phyloP scores from a whole-genome alignment of 257 asterid species.

The Linderniella brevidens region DNA sequence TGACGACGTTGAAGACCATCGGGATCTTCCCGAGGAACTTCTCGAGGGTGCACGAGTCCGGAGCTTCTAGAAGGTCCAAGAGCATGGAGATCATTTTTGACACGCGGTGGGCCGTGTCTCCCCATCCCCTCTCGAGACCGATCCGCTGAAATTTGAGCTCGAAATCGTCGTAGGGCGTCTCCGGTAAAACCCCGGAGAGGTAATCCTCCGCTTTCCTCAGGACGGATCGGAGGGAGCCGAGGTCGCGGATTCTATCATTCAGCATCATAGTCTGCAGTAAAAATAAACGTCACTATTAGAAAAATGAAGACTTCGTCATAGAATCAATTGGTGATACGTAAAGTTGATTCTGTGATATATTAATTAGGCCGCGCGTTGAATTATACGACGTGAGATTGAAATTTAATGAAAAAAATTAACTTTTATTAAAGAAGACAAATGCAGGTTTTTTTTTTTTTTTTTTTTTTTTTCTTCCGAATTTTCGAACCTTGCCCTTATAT shows the following conservation, averaged over 20 bases:
- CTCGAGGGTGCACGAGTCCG: conserved; percentile 81
- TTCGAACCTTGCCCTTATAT: conserved; percentile 65
- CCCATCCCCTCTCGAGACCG: conserved; percentile 98
- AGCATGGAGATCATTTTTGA: conserved; percentile 81
- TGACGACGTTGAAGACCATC: conserved; percentile 93
- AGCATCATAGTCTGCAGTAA: conserved; percentile 61
- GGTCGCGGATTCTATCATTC: conserved; percentile 50
- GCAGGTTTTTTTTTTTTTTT: too few species aligned
- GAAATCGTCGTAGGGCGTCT: conserved; percentile 39
- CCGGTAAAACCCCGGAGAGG: conserved; percentile 48
- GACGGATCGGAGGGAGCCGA: conserved; percentile 47
- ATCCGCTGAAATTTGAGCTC: conserved; percentile 73
- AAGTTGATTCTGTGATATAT: too few species aligned
- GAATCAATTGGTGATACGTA: too few species aligned
- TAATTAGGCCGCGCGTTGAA: too few species aligned
- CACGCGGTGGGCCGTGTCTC: conserved; percentile 58
- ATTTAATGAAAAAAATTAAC: too few species aligned
- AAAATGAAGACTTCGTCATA: too few species aligned
- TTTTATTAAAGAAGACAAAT: too few species aligned
- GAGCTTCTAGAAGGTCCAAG: conserved; percentile 82
- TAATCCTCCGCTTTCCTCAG: conserved; percentile 91
- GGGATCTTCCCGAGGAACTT: conserved; percentile 78
- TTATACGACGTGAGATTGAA: too few species aligned
- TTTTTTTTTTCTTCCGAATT: too few species aligned
- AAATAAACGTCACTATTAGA: conserved; percentile 2